phyloP scores from a whole-genome alignment of 2,329 filamentous ascomycete genomes.

The Dothistroma pini region DNA sequence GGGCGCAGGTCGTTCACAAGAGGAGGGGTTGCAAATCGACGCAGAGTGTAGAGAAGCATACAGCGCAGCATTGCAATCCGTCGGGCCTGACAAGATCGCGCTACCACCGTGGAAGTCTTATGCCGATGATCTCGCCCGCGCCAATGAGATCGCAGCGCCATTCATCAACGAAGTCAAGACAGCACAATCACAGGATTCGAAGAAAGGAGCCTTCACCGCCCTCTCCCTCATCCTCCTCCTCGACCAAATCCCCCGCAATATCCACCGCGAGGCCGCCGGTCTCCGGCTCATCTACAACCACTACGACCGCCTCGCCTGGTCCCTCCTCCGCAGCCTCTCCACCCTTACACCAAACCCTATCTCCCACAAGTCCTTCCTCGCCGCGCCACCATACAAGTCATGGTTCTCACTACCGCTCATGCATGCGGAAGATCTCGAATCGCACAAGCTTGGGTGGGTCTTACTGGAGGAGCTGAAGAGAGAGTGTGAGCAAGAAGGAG shows the following conservation, averaged over 20 bases:
- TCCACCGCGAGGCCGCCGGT: conserved; percentile 49
- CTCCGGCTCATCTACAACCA: conserved; percentile 50
- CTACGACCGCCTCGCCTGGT: conserved; percentile 52
- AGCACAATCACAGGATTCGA: conserved; percentile 23
- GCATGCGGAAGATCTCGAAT: conserved; percentile 53
- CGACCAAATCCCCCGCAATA: conserved; percentile 62
- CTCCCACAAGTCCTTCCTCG: conserved; percentile 9
- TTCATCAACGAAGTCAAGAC: conserved; percentile 36
- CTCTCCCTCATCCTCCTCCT: conserved; percentile 56
- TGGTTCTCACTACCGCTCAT: conserved; percentile 61
- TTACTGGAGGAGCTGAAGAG: conserved; percentile 23
- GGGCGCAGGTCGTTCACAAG: conserved; percentile 28
- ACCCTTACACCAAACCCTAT: conserved; percentile 11
- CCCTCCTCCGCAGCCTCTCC: conserved; percentile 36
- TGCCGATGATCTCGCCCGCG: conserved; percentile 25
- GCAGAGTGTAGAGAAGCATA: conserved; percentile 35
- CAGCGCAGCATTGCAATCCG: conserved; percentile 35
- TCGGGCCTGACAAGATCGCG: conserved; percentile 35
- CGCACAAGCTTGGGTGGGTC: conserved; percentile 42
- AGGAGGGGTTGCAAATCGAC: conserved; percentile 39
- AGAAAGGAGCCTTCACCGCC: conserved; percentile 35
- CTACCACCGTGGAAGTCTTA: conserved; percentile 30
- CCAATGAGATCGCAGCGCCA: conserved; percentile 32
- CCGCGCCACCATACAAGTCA: conserved; percentile 38
- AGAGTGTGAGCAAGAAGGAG: conserved; percentile 35